These are phyloP conservation scores for Paramyrothecium sp. DNA, from an alignment of 2,329 filamentous ascomycete species.

Conservation along the genomic window DNA sequence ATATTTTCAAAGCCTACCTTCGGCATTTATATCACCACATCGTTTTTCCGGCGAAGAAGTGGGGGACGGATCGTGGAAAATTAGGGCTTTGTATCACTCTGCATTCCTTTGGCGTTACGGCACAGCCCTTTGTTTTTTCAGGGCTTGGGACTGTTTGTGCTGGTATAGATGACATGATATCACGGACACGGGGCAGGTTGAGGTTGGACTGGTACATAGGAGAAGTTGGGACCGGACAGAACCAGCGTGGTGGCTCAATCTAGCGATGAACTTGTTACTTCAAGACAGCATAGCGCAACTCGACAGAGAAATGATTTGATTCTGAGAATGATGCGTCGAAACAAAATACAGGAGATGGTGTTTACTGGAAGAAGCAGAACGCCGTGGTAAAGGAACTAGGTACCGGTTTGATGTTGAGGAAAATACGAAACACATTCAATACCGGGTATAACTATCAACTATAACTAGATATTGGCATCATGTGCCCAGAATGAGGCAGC, in stretches of 20 bases:
- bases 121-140: not conserved
- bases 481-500: not conserved
- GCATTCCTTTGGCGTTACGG: not conserved
- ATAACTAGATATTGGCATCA: too few species aligned
- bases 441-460: not conserved
- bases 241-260: slow-evolving; percentile 2
- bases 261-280: slow-evolving; percentile 16
- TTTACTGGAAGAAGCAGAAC: too few species aligned
- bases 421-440: not conserved
- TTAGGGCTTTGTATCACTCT: not conserved
- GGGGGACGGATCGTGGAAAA: too few species aligned
- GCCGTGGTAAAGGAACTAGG: too few species aligned
- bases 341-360: too few species aligned
- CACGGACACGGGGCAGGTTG: not conserved
- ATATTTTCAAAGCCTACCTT: too few species aligned
- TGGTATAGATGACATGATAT: not conserved
- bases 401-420: too few species aligned
- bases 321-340: too few species aligned
- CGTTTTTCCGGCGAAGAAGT: too few species aligned
- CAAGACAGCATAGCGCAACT: slow-evolving; percentile 14
- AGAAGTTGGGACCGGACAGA: slow-evolving; percentile 2
- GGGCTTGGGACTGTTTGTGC: not conserved
- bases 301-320: slow-evolving; percentile 4
- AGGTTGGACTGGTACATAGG: not conserved
- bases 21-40: too few species aligned